A percentile compares a stretch with the other conserved stretches of the same genome.
Conservation (phyloP, 2,329 filamentous ascomycete species). For the Clarireedia sp. region DNA sequence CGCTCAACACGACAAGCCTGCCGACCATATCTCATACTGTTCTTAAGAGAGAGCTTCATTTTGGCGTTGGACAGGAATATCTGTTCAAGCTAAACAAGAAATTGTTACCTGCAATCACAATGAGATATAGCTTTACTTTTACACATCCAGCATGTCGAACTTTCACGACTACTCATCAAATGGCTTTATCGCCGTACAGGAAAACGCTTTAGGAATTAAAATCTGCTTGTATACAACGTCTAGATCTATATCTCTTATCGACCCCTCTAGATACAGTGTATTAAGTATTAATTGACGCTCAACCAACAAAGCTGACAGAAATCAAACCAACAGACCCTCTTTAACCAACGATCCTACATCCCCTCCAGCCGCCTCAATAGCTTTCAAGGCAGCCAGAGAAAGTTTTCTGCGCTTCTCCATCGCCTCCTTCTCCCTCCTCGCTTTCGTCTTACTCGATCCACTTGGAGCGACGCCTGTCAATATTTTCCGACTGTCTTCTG, state of each 20-base stretch:
- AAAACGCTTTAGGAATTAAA: too few relatives aligned
- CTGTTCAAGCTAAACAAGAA: too few relatives aligned
- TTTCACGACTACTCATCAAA: too few relatives aligned
- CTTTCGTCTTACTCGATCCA: conserved; percentile 89
- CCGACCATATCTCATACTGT: too few relatives aligned
- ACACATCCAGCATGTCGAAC: too few relatives aligned
- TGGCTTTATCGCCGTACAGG: too few relatives aligned
- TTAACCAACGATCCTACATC: conserved; percentile 49
- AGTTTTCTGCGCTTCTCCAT: conserved; percentile 64
- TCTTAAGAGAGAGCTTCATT: too few relatives aligned
- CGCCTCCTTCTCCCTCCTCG: conserved; percentile 81
- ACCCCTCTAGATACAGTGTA: neutral
- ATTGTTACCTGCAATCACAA: too few relatives aligned
- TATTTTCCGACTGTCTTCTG: conserved; percentile 67
- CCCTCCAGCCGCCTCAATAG: conserved; percentile 63
- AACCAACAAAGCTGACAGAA: neutral
- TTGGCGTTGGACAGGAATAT: too few relatives aligned
- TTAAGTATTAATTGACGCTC: neutral
- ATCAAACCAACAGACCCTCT: conserved; percentile 41
- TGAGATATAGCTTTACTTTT: too few relatives aligned
- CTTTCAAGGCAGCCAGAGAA: conserved; percentile 60
- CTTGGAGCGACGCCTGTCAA: conserved; percentile 87
- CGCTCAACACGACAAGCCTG: too few relatives aligned
- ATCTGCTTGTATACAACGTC: neutral
- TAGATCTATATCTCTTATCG: neutral